Base-by-base conservation (phyloP, 2,329 filamentous ascomycete species). In the Fusarium sp. region DNA sequence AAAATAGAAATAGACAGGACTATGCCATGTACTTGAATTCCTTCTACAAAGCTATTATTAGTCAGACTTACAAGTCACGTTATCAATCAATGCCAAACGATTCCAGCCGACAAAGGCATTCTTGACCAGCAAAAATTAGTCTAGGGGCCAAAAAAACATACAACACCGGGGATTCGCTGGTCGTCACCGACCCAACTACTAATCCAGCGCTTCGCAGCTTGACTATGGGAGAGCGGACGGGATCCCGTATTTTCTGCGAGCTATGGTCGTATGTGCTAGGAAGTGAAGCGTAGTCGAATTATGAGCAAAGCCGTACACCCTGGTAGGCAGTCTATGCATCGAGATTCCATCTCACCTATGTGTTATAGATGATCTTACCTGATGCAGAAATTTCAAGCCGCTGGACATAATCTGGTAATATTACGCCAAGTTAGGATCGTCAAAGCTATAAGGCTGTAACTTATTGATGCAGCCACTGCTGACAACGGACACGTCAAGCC, bases 101-200 rank as follows among this genome's bases (percentile, higher is more conserved):
- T 31, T 13, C 10, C 28, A 31, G 28, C 4, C 28, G 28, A 31
- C 28, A 13, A 31, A 10, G 3, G 3, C 10, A 31, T 13, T 28
- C 26, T 9, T 9, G 15, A 45, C n/a, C 0, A 11, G 4, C 4
- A 40, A 57, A 52, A 53, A 21, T 4, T 40, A 19, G 26, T 2
- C 2, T 4, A 3, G 33, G 21, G 14, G n/a, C 21, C 7, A 28
- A 42, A 31, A 57, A 33, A 52, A 57, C 53, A 57, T 42, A 58
- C 55, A 57, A 57, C 47, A 57, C 54, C 14, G 38, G 54, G 54
- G 54, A 57, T 54, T 57, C 53, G 44, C 43, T 55, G 43, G 43
- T 55, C 52, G 43, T 55, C 52, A 55, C 51, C 51, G 51, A 54
- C 40, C 39, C 39, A 54, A 54, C 51, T 54, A 55, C 52, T 55